phyloP scores from a whole-genome alignment of 2,329 filamentous ascomycete species.

The Grosmannia serpens region DNA sequence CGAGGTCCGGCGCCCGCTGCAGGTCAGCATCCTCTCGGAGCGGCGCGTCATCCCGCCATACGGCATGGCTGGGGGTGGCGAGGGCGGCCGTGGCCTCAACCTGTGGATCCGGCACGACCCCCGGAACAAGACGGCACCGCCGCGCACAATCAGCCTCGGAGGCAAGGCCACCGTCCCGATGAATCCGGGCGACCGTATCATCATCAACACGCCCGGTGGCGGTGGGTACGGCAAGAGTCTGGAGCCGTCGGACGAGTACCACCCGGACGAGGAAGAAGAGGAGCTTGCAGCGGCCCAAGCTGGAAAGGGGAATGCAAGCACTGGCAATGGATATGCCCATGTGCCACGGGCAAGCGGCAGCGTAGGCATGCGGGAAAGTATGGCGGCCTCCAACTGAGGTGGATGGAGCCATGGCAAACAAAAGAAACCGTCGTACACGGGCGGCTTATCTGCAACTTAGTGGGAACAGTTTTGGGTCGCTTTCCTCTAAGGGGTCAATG shows the following conservation, averaged over 20 bases:
- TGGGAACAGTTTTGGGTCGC: too few species aligned
- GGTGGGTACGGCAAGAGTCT: slow-evolving; percentile 42
- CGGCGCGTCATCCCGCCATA: slow-evolving; percentile 22
- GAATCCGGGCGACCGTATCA: slow-evolving; percentile 46
- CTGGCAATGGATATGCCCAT: neutral
- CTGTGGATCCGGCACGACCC: slow-evolving; percentile 9
- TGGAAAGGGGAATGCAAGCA: neutral
- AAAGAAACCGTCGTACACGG: too few species aligned
- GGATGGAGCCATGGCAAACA: too few species aligned
- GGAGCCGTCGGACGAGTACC: neutral
- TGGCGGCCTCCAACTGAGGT: neutral
- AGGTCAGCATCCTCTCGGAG: slow-evolving; percentile 25
- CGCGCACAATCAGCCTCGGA: slow-evolving; percentile 37
- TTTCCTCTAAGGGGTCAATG: too few species aligned
- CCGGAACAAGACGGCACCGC: neutral
- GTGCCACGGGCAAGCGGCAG: neutral
- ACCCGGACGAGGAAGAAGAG: neutral
- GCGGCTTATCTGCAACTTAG: too few species aligned
- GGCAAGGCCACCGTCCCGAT: slow-evolving; percentile 49
- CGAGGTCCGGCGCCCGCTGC: slow-evolving; percentile 20
- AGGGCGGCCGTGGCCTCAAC: slow-evolving; percentile 12
- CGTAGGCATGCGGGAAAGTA: neutral
- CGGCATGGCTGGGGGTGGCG: slow-evolving; percentile 21
- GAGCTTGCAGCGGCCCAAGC: neutral
- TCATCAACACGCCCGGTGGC: slow-evolving; percentile 50